Conservation (phyloP, 306 rosid species). For the Gastrolobium villosum region DNA sequence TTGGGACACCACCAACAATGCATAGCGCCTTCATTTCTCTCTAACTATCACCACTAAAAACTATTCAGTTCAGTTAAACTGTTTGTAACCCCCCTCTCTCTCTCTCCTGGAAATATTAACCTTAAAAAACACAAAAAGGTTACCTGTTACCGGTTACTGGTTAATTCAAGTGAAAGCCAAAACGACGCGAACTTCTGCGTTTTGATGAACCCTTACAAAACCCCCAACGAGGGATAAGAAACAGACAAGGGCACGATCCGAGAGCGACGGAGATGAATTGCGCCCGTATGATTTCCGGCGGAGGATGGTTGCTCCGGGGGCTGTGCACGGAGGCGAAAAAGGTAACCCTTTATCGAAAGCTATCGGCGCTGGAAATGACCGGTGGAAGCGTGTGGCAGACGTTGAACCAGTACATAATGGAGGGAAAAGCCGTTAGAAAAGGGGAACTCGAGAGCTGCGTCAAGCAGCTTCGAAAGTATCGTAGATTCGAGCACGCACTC, state of each 20-base stretch:
- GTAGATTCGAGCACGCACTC: slow-evolving; percentile 62
- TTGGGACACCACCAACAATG: slow-evolving; percentile 50
- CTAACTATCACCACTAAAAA: slow-evolving; percentile 3
- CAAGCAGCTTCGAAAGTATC: slow-evolving; percentile 72
- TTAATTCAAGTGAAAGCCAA: not conserved
- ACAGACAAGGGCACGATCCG: not conserved
- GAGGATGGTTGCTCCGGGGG: slow-evolving; percentile 53
- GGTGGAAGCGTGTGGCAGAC: slow-evolving; percentile 70
- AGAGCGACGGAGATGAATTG: slow-evolving; percentile 55
- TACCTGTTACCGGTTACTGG: slow-evolving; percentile 34
- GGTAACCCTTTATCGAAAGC: slow-evolving; percentile 57
- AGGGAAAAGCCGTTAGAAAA: slow-evolving; percentile 66
- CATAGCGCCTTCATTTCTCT: slow-evolving; percentile 65
- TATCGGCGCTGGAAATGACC: slow-evolving; percentile 65
- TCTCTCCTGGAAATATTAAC: not conserved
- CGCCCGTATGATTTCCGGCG: slow-evolving; percentile 50
- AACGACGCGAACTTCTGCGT: slow-evolving; percentile 32
- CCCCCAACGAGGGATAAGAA: not conserved
- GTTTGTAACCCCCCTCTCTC: not conserved
- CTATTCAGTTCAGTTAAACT: not conserved
- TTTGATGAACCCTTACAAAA: slow-evolving; percentile 44
- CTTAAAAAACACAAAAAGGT: not conserved
- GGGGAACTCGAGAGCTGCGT: slow-evolving; percentile 57
- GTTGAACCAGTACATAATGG: slow-evolving; percentile 65
- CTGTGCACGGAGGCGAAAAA: slow-evolving; percentile 46